Base-by-base conservation (phyloP, 352 stramenopile species). In the Pythium myriotylum region DNA sequence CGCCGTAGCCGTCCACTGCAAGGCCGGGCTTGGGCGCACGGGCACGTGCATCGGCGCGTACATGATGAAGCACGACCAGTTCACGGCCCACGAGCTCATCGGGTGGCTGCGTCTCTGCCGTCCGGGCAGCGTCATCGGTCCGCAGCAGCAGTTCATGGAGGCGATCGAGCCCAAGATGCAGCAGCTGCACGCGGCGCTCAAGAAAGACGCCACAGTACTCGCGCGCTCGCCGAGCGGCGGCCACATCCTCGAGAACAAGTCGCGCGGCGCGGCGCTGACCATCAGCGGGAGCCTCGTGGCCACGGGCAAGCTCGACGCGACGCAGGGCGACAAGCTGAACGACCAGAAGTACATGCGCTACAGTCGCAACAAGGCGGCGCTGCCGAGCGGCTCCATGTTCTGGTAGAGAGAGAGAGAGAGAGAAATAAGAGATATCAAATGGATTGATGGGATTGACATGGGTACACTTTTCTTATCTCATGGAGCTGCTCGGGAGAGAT, bases 31-130 rank as follows among this genome's bases (percentile, higher is more conserved):
- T 10, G 96, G 94, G 7, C 74, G 96, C 24, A 98, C 96, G 0
- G 96, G 96, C 22, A 98, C 94, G 2, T 98, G 92, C 70, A 98
- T 98, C 47, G 94, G 86, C n/a, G 88, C 88, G 23, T 98, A 98
- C 65, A 65, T 98, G 37, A 99, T 99, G 94, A 98, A 98, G 75
- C 93, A 98, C 64, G 96, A 94, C 62, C 59, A 70, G 40, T 91
- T 98, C 48, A 97, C 92, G 4, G 96, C 94, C 16, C 81, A 82
- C 16, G 92, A 98, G 81, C 84, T 76, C 16, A 98, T 98, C 73
- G 91, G 86, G 1, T 98, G 90, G 88, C 88, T 97, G 66, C 78
- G 95, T 32, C 85, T 98, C 48, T 97, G 89, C 63, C 77, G 95
- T 29, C 93, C 95, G 7, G 95, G 95, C 33, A 95, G 79, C 62